phyloP scores from a whole-genome alignment of 2,329 filamentous ascomycete genomes.

The Paecilomyces variotii region DNA sequence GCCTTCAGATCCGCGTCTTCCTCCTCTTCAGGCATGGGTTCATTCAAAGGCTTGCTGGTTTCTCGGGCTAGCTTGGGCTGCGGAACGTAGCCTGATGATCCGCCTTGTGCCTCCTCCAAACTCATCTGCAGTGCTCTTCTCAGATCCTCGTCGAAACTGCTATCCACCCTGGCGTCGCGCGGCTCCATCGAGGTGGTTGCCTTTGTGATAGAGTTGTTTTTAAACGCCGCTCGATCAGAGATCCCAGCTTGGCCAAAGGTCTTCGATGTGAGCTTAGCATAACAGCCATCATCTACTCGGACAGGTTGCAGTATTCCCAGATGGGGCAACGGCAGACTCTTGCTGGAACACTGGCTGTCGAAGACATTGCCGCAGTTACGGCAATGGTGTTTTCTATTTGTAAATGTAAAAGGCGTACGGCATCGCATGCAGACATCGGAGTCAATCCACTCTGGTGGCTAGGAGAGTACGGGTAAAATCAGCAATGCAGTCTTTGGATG shows the following conservation, averaged over 20 bases:
- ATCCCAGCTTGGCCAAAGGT: conserved; percentile 35
- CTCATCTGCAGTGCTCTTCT: conserved; percentile 95
- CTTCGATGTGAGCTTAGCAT: conserved; percentile 78
- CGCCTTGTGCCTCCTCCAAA: conserved; percentile 79
- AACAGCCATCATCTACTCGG: conserved; percentile 91
- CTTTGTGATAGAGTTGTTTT: conserved; percentile 50
- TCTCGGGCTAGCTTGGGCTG: conserved; percentile 43
- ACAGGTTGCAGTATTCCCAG: conserved; percentile 87
- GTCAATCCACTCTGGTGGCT: conserved; percentile 96
- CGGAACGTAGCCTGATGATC: conserved; percentile 62
- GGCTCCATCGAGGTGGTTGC: conserved; percentile 78
- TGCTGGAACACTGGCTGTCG: conserved; percentile 88
- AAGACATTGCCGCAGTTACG: conserved; percentile 98
- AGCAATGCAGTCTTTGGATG: neutral
- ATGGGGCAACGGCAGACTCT: conserved; percentile 79
- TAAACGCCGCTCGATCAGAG: conserved; percentile 32
- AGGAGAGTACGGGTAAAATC: conserved; percentile 2
- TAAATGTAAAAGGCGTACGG: conserved; percentile 90
- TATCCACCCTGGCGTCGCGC: conserved; percentile 76
- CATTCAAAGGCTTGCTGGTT: conserved; percentile 37
- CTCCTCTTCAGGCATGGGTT: conserved; percentile 54
- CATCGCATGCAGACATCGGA: conserved; percentile 99
- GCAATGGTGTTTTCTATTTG: conserved; percentile 96
- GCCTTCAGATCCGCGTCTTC: conserved; percentile 91
- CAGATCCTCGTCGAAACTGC: conserved; percentile 88